Conservation (phyloP, 1,139 yeast species). For the Eremothecium gossypii region DNA sequence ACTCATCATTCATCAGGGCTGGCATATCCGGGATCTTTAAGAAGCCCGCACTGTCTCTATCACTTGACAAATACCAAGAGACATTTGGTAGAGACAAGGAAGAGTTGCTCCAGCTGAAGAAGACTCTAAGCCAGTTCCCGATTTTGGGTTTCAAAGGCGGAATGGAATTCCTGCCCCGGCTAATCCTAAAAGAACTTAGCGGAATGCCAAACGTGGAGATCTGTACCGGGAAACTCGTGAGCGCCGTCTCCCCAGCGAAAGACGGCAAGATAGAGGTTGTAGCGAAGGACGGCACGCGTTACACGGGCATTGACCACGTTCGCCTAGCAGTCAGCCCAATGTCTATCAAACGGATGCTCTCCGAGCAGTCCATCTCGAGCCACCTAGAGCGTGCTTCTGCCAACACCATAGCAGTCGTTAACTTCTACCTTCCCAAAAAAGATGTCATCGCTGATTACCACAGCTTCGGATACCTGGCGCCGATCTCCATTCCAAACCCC, state of each 20-base stretch:
- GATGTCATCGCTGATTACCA: conserved; percentile 31
- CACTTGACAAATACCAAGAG: conserved; percentile 15
- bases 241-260: conserved; percentile 5
- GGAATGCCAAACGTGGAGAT: conserved; percentile 37
- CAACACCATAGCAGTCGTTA: conserved; percentile 51
- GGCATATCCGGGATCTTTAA: conserved; percentile 17
- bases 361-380: conserved; percentile 17
- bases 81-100: conserved; percentile 33
- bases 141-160: conserved; percentile 48
- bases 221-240: conserved; percentile 22
- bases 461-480: conserved; percentile 89
- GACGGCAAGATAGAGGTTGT: background rate
- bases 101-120: conserved; percentile 33
- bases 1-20: conserved; percentile 50
- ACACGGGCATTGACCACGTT: conserved; percentile 39
- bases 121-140: conserved; percentile 39
- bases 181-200: conserved; percentile 33
- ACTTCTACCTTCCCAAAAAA: conserved; percentile 44
- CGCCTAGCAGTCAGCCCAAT: conserved; percentile 47
- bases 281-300: background rate
- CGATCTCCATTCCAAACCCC: conserved; percentile 44
- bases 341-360: conserved; percentile 25
- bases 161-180: conserved; percentile 42
- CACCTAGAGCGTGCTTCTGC: conserved; percentile 34
- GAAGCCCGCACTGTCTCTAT: conserved; percentile 7